phyloP scores from a whole-genome alignment of 768 basidiomycete species.

The Clathrus columnatus region DNA sequence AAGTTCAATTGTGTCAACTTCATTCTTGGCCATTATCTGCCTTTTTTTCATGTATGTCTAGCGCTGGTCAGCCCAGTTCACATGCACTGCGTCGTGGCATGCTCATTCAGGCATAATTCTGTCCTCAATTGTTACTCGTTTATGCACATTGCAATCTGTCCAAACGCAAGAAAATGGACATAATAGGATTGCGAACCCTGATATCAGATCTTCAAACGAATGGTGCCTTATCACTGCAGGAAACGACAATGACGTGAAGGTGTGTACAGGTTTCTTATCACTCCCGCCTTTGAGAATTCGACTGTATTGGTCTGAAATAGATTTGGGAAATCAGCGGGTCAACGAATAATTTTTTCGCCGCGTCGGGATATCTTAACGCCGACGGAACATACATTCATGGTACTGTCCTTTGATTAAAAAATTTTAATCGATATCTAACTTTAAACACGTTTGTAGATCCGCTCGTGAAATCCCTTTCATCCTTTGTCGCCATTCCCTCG shows the following conservation, averaged over 20 bases:
- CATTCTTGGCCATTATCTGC: neutral
- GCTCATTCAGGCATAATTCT: conserved; percentile 79
- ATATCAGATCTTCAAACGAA: conserved; percentile 69
- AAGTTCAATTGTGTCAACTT: neutral
- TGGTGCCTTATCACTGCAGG: conserved; percentile 12
- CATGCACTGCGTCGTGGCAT: conserved; percentile 74
- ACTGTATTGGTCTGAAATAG: conserved; percentile 17
- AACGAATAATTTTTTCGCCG: conserved; percentile 5
- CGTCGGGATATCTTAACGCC: neutral
- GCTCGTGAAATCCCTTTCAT: conserved; percentile 69
- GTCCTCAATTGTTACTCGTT: conserved; percentile 55
- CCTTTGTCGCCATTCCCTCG: conserved; percentile 83
- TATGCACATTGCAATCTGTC: conserved; percentile 4
- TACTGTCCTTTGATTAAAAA: neutral
- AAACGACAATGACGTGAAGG: conserved; percentile 13
- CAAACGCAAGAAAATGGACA: conserved; percentile 20
- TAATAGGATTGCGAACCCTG: conserved; percentile 53
- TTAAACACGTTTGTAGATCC: conserved; percentile 38
- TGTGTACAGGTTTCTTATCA: neutral
- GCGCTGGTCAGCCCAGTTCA: conserved; percentile 79
- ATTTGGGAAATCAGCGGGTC: conserved; percentile 31
- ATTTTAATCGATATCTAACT: neutral
- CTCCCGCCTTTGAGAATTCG: conserved; percentile 1
- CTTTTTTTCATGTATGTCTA: conserved; percentile 22
- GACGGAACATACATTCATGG: neutral